Evolutionary conservation across 2,329 filamentous ascomycete genomes (phyloP).

Genomic region (Xylariaceae sp.): DNA sequence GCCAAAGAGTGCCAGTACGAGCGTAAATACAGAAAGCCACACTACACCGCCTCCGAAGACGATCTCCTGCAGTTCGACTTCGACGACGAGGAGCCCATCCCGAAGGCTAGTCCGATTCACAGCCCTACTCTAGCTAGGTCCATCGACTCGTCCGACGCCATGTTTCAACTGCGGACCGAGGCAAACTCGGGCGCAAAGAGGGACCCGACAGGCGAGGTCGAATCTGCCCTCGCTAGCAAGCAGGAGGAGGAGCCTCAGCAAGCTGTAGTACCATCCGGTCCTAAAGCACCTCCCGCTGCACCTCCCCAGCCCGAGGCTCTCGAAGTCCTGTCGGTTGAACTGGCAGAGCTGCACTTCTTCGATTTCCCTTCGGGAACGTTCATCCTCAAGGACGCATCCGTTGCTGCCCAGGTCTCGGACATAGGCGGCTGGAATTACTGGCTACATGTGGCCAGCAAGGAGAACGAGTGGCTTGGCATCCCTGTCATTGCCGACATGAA

Average conservation of each 20-base stretch:
- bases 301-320: conserved; percentile 63
- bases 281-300: conserved; percentile 41
- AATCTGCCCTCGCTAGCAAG: conserved; percentile 23
- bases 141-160: conserved; percentile 53
- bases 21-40: conserved; percentile 78
- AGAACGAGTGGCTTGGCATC: conserved; percentile 82
- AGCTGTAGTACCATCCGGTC: conserved; percentile 8
- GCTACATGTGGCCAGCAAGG: conserved; percentile 74
- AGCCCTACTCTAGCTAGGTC: conserved; percentile 51
- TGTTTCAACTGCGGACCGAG: conserved; percentile 44
- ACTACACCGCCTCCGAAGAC: conserved; percentile 72
- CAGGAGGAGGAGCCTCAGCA: conserved; percentile 27
- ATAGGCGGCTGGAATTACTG: conserved; percentile 92
- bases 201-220: conserved; percentile 21
- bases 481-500: conserved; percentile 86
- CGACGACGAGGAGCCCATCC: conserved; percentile 56
- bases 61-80: conserved; percentile 84
- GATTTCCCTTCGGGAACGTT: conserved; percentile 87
- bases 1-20: conserved; percentile 96
- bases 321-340: conserved; percentile 69
- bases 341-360: conserved; percentile 85
- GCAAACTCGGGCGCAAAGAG: conserved; percentile 45
- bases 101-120: conserved; percentile 57
- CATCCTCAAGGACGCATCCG: conserved; percentile 66
- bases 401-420: conserved; percentile 77